These are phyloP conservation scores for Citrus sinensis DNA, from an alignment of 345 rosid species.

Conservation along the genomic window DNA sequence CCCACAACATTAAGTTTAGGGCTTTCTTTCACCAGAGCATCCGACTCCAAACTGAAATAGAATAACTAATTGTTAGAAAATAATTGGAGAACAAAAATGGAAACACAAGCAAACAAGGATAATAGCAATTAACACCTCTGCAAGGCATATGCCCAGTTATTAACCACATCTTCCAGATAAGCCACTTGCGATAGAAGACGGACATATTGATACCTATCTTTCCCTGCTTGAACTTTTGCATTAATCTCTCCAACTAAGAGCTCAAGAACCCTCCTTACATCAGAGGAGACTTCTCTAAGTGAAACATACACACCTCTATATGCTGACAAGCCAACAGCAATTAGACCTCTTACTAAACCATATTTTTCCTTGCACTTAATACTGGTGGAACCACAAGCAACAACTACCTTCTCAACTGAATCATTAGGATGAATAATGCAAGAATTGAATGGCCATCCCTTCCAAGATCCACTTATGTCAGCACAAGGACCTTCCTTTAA, in stretches of 20 bases:
- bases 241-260: conserved; percentile 71
- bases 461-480: conserved; percentile 81
- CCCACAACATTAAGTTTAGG: conserved; percentile 33
- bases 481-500: conserved; percentile 87
- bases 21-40: conserved; percentile 38
- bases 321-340: conserved; percentile 85
- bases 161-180: conserved; percentile 85
- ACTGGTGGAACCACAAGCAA: conserved; percentile 45
- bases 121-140: conserved; percentile 52
- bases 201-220: conserved; percentile 67
- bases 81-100: conserved; percentile 12
- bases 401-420: conserved; percentile 38
- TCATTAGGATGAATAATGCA: conserved; percentile 70
- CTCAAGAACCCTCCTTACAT: conserved; percentile 87
- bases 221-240: conserved; percentile 73
- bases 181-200: conserved; percentile 91
- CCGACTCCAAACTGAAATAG: conserved; percentile 65
- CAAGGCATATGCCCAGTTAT: conserved; percentile 80
- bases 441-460: conserved; percentile 95
- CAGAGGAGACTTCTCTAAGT: conserved; percentile 70
- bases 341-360: conserved; percentile 73
- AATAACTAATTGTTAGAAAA: conserved; percentile 25
- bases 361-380: conserved; percentile 56
- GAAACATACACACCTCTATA: conserved; percentile 74
- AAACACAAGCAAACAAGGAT: conserved; percentile 8